These are phyloP conservation scores for Alternaria sp. DNA, from an alignment of 2,329 filamentous ascomycete species.

Conservation along the genomic window DNA sequence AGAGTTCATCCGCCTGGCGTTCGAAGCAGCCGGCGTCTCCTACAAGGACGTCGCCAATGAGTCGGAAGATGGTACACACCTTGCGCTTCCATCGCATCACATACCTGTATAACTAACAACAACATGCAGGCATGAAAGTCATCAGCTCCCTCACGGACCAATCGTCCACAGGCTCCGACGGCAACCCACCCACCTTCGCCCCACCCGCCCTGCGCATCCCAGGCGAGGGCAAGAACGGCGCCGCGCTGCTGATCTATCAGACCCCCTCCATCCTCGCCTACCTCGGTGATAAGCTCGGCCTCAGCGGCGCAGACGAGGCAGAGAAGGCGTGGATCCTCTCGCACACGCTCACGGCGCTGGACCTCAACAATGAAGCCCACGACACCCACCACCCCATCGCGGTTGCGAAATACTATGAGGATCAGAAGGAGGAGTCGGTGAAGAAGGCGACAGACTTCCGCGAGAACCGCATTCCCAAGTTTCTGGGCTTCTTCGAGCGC, in stretches of 20 bases:
- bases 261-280: conserved; percentile 77
- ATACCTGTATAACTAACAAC: not conserved
- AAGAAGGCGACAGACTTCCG: conserved; percentile 65
- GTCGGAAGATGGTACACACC: conserved; percentile 51
- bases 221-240: conserved; percentile 59
- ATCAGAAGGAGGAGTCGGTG: conserved; percentile 73
- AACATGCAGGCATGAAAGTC: conserved; percentile 48
- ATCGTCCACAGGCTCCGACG: conserved; percentile 56
- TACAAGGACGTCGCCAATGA: conserved; percentile 69
- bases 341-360: conserved; percentile 72
- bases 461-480: conserved; percentile 71
- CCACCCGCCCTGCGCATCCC: conserved; percentile 68
- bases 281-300: conserved; percentile 65
- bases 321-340: conserved; percentile 66
- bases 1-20: conserved; percentile 73
- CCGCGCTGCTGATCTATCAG: conserved; percentile 68
- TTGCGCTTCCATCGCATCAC: not conserved
- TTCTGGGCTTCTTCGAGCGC: conserved; percentile 72
- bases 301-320: conserved; percentile 59
- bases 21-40: conserved; percentile 70
- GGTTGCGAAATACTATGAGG: conserved; percentile 69
- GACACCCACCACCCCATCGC: conserved; percentile 78
- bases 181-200: conserved; percentile 70
- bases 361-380: conserved; percentile 75
- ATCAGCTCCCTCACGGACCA: conserved; percentile 58